Evolutionary conservation across 306 rosid species (phyloP).

Genomic region (Cucumis melo): DNA sequence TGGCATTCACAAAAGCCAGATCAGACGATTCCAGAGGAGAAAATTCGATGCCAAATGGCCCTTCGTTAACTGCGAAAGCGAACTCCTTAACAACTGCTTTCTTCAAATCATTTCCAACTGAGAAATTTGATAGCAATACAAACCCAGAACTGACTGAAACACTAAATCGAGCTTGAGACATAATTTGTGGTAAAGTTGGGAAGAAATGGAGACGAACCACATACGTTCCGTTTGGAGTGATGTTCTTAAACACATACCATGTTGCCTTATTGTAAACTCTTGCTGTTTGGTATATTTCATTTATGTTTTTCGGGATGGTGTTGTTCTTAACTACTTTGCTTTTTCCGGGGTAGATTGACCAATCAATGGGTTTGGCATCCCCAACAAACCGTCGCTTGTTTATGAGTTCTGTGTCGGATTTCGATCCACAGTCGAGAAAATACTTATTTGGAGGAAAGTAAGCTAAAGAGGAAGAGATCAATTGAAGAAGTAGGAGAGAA

Average conservation of each 20-base stretch:
- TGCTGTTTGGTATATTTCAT: constrained; percentile 4
- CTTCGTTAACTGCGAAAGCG: background rate
- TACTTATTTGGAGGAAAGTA: background rate
- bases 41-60: background rate
- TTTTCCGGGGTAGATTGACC: constrained; percentile 4
- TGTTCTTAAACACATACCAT: background rate
- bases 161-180: constrained; percentile 3
- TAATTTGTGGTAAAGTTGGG: background rate
- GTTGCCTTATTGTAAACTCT: constrained; percentile 6
- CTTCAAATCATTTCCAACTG: background rate
- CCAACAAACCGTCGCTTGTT: background rate
- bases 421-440: constrained; percentile 8
- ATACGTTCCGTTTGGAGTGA: background rate
- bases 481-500: background rate
- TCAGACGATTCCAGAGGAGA: background rate
- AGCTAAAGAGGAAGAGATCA: background rate
- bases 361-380: background rate
- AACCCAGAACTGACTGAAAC: background rate
- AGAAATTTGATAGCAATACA: background rate
- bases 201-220: constrained; percentile 13
- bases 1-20: constrained; percentile 11
- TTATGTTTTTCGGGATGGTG: background rate
- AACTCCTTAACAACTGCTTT: constrained; percentile 1
- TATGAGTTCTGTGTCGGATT: background rate
- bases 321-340: background rate